Evolutionary conservation across 208 protist genomes (phyloP), one percentile per base, ranked within the genome.

Genomic region (Acanthamoeba castellanii): DNA sequence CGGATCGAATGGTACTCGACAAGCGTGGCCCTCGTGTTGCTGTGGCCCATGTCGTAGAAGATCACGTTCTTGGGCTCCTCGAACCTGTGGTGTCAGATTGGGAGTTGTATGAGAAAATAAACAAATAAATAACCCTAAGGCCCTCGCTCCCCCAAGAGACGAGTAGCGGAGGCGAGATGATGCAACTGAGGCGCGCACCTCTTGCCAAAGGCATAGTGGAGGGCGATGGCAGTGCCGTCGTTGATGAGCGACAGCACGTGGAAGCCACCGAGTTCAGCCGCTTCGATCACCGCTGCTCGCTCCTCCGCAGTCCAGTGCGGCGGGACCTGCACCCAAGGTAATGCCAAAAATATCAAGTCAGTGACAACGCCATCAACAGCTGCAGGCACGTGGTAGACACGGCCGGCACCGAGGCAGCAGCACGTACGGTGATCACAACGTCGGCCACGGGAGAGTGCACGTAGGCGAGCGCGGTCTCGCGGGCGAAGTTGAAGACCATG

Each of bases 271-370:
- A 99, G 91, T 6, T 97, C 96, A 1, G 98, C 98, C 7, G 98
- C 98, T 55, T 99, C 98, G 22, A 98, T 76, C 91, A 99, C 76
- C 20, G 98, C 96, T 95, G 98, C 98, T 27, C 98, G 97, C 94
- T 99, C 96, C 47, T 96, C 90, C 8, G 98, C 90, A 5, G 97
- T 98, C n/a, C 98, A 98, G 95, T 97, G 97, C 92, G 97, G 98
- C 30, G 99, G 99, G 78, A 99, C 93, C 95, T 96, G 52, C 59
- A 88, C 30, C 9, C 88, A 93, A 85, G 37, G 34, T 13, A 13
- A 94, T 1, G 30, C 70, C 55, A 59, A 2, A 59, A 13, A 2
- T 22, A 11, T 1, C 5, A 14, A 59, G 16, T 59, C 11, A 59
- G 20, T 59, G 55, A 59, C 20, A 14, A 22, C 55, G 55, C 5